Base-by-base conservation (phyloP, 1,284 basidiomycete genomes). In the Ganoderma meredithae region DNA sequence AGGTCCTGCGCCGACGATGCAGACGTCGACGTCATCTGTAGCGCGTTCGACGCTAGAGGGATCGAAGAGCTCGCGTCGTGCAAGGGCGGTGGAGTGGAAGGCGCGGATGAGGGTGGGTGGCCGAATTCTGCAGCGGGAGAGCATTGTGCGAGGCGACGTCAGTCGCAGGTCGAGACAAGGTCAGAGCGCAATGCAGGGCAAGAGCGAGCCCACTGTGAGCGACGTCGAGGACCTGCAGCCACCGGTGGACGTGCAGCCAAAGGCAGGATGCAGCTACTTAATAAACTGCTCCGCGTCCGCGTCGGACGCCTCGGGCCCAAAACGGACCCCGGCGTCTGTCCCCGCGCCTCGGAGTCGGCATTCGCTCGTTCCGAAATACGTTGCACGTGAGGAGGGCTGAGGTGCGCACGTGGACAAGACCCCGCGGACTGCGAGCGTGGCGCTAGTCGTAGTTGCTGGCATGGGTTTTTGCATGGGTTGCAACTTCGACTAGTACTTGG, bases 1-100 rank as follows among this genome's bases (percentile, higher is more conserved):
- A 2, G 97, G 97, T 0, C 97, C 98, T 17, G 89, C 97, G 31
- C 97, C 97, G 71, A 99, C 96, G 76, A 99, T 98, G 79, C 96
- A 96, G 43, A 99, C 96, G 76, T 99, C 97, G 61, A 96, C 96
- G 71, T 97, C 91, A 76, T 97, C 96, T 65, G 90, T 87, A 31
- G 89, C 88, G 13, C 96, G 88, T 73, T 97, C 93, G 36, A 95
- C 85, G 56, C 76, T 77, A 40, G 73, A 75, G 5, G 85, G 83
- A 71, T 88, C 83, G 75, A 88, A 87, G 9, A 72, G 74, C 52
- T 84, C 83, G 63, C 85, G 75, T 43, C 73, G 69, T 17, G 76
- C 71, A 25, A 64, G 52, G 0, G 77, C 25, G 3, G 81, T 81
- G 17, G 73, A 66, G 67, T 84, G 83, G 1, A 79, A 59, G 1